Base-by-base conservation (phyloP, 805 yeast genomes). In the Wickerhamiella parazyma region DNA sequence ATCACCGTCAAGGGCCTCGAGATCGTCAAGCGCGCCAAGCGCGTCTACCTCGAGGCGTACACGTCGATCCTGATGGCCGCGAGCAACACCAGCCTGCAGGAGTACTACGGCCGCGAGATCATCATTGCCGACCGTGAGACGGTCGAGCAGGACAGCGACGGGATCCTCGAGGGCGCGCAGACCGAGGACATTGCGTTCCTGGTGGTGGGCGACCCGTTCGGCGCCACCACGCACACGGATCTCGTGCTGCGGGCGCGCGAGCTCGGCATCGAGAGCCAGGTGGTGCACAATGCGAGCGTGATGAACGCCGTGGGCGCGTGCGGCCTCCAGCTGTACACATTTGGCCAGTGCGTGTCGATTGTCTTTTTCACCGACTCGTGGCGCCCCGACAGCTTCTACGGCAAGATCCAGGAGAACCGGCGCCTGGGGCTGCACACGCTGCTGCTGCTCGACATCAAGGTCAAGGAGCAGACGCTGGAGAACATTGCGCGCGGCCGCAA, bases 261-360 rank as follows among this genome's bases (percentile, higher is more conserved):
- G 61, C 69, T 78, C 48, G 75, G 75, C 2, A 84, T 91, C 57
- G 66, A 71, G 41, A 83, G 82, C 36, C 93, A 83, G 57, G 72
- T 81, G 33, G 75, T 89, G 48, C 98, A 89, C 65, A 89, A 89
- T 61, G 98, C 98, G 1, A 82, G 95, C 14, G 91, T 89, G 10
- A 86, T 91, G 95, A 89, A 89, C 59, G 98, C 97, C 0, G 94
- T 89, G 20, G 98, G 98, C 16, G 94, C 96, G 1, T 86, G 96
- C 66, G 98, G 98, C 18, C 71, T 91, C 51, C 98, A 89, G 62
- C 69, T 89, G 47, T 89, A 89, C 63, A 86, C 80, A 54, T 89
- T 87, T 63, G 98, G 98, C 8, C 97, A 91, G 65, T 86, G 97
- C 9, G 89, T 89, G n/a, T 85, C 95, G 1, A 68, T 91, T 60